These are phyloP conservation scores for Hyparrhenia diplandra DNA, from an alignment of 176 grass and related monocot species.

Conservation along the genomic window DNA sequence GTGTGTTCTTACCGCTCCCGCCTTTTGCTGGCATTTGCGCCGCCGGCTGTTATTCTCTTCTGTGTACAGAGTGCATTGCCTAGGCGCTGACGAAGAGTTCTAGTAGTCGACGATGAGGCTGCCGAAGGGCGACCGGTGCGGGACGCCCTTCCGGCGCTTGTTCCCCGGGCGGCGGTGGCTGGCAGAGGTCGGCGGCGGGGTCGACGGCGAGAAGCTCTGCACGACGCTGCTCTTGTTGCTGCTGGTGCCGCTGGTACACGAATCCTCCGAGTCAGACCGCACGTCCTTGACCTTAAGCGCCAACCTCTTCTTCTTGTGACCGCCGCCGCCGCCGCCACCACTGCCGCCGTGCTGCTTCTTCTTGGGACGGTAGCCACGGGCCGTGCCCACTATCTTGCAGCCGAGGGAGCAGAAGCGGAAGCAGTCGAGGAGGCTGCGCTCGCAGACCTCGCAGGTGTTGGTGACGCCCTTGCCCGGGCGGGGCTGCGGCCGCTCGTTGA, in stretches of 20 bases:
- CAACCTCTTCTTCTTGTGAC: constrained; percentile 35
- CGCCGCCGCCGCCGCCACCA: neutral
- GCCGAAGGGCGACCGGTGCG: constrained; percentile 83
- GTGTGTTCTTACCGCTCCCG: constrained; percentile 6
- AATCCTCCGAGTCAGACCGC: constrained; percentile 54
- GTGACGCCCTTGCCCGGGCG: constrained; percentile 94
- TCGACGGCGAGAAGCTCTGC: constrained; percentile 75
- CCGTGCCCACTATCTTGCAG: constrained; percentile 80
- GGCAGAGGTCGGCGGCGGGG: constrained; percentile 44
- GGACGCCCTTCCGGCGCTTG: constrained; percentile 89
- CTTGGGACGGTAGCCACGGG: constrained; percentile 24
- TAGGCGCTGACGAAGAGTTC: neutral
- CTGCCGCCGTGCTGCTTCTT: constrained; percentile 20
- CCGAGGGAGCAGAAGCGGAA: constrained; percentile 99
- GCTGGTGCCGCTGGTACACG: constrained; percentile 47
- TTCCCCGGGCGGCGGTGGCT: constrained; percentile 43
- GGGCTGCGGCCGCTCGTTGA: constrained; percentile 90
- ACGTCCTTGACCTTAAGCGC: constrained; percentile 16
- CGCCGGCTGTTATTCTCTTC: constrained; percentile 29
- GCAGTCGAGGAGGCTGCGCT: constrained; percentile 89
- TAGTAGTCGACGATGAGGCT: constrained; percentile 67
- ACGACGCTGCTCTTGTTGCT: constrained; percentile 68
- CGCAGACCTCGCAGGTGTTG: constrained; percentile 98
- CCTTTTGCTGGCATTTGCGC: constrained; percentile 29
- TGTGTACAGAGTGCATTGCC: neutral